These are phyloP conservation scores for Eragrostis tef DNA, from an alignment of 202 grass and related monocot genomes.

Conservation along the genomic window DNA sequence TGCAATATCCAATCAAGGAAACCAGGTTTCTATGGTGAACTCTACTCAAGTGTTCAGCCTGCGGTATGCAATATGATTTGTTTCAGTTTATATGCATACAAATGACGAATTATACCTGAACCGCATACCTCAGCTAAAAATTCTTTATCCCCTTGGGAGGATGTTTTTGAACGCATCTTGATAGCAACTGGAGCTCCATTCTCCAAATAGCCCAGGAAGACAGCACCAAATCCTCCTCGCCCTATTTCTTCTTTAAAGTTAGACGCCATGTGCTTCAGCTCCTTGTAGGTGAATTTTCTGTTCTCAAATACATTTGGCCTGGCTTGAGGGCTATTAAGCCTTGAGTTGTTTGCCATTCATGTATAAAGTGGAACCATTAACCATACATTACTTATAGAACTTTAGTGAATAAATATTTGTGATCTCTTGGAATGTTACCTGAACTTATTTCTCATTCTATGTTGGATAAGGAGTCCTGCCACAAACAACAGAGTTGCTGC, in stretches of 20 bases:
- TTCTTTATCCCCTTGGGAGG: constrained; percentile 58
- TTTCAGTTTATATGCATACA: background rate
- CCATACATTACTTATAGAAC: background rate
- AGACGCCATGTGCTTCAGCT: constrained; percentile 60
- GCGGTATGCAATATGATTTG: constrained; percentile 10
- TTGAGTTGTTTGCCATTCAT: constrained; percentile 36
- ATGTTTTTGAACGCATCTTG: constrained; percentile 58
- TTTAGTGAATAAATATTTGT: background rate
- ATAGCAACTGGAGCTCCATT: constrained; percentile 60
- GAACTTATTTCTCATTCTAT: constrained; percentile 33
- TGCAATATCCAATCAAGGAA: constrained; percentile 61
- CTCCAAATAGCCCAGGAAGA: constrained; percentile 58
- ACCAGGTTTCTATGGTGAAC: constrained; percentile 67
- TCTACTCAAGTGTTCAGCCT: constrained; percentile 63
- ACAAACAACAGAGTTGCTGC: constrained; percentile 48
- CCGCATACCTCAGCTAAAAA: constrained; percentile 60
- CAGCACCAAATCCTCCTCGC: constrained; percentile 63
- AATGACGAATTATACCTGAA: background rate
- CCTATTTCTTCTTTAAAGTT: constrained; percentile 63
- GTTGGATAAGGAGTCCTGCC: constrained; percentile 36
- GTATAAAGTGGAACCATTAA: constrained; percentile 24
- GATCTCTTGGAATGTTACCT: constrained; percentile 44
- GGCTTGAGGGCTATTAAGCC: constrained; percentile 30
- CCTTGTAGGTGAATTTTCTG: constrained; percentile 57
- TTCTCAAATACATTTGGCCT: constrained; percentile 48